Base-by-base conservation (phyloP, 768 basidiomycete genomes). In the Boletales sp. region DNA sequence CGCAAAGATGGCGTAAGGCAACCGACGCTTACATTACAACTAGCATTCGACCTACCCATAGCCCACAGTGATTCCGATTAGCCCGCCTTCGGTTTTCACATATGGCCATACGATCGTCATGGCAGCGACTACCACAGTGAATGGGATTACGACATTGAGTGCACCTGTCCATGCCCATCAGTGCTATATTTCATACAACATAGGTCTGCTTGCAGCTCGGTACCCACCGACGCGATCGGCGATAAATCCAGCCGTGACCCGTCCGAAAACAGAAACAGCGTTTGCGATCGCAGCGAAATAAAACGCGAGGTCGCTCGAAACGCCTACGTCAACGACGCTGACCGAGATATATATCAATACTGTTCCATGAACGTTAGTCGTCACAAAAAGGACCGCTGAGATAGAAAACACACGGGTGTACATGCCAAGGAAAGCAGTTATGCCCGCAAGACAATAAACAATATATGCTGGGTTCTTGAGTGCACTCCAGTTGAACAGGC, bases 81-180 rank as follows among this genome's bases (percentile, higher is more conserved):
- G 70, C 0, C 73, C 68, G 0, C 63, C 70, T 45, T 76, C 57
- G 25, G 62, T 74, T 36, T 59, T 66, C 0, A 77, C 76, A 61
- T 80, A 84, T 1, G 89, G 90, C 90, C 90, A 92, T 4, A 71
- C 71, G 56, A 82, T 82, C 0, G 87, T 87, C 39, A 84, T 58
- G 28, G 81, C 64, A 0, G 77, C 84, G 0, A 83, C 80, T 1
- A 78, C 36, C 15, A 74, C 49, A 1, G 80, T 83, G 32, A 82
- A 80, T 0, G 87, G 84, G 11, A 76, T 77, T 74, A 90, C 83
- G 30, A 86, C 70, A 53, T 85, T 90, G 55, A 89, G 71, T 0
- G 80, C 64, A 14, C 89, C 89, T 83, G 15, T 28, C 21, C 38
- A 31, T 25, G 8, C 4, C 21, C 11, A 25, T 51, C 6, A 48